Evolutionary conservation across 495 filamentous ascomycete species (phyloP), one percentile per base, ranked within the genome.

Genomic region (Penicillium cosmopolitanum): DNA sequence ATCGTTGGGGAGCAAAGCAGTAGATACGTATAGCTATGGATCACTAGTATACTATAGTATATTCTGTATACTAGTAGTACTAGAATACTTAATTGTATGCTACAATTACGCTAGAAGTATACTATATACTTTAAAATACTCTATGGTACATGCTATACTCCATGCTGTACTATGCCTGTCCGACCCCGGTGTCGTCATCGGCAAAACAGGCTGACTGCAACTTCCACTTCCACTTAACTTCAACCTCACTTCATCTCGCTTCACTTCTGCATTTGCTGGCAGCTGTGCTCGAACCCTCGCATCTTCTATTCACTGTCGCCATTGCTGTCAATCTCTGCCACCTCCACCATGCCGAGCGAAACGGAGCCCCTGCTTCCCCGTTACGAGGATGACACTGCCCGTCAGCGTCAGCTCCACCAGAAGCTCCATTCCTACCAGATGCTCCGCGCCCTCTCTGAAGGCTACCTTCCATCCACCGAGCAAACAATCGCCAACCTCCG

Each of bases 391-490:
- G 90, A 93, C 63, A 96, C 92, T 9, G 73, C 81, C 21, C 79
- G 91, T 51, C 92, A 97, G 79, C 82, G 88, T 34, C 77, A 82
- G 51, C 78, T 93, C 44, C 91, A 93, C 66, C 85, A 89, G 69
- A 97, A 96, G 76, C 81, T 97, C 57, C 94, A 96, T 73, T 87
- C 86, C 55, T 97, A 96, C 70, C 92, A 96, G 77, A 95, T 96
- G 91, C 61, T 90, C 31, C 84, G 91, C 47, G 94, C 94, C 58
- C 71, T 98, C 15, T 83, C 84, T 15, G 86, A 92, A 61, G 94
- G 94, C 2, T 97, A 87, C 74, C 92, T 97, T 89, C 94, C 94
- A 23, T 91, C 89, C 3, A 97, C 88, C 9, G 91, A 96, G 62
- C 94, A 98, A 67, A 62, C 81, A 58, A 89, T 92, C 66, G 77